phyloP scores from a whole-genome alignment of 176 grass and related monocot genomes.

The Triticum urartu region DNA sequence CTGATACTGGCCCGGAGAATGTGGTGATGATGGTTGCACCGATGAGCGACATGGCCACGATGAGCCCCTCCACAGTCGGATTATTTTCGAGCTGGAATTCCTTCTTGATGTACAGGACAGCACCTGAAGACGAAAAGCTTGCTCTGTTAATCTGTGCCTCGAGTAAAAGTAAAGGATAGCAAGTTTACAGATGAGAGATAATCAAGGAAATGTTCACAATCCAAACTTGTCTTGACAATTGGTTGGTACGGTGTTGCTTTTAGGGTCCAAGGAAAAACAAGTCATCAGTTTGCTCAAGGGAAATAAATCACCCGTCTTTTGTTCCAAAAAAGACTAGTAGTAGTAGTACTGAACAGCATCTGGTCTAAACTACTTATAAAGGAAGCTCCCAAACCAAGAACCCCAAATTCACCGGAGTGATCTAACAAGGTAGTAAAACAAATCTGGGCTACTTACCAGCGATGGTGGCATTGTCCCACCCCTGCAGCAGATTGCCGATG shows the following conservation, averaged over 20 bases:
- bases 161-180: background rate
- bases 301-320: background rate
- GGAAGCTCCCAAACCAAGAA: background rate
- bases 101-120: constrained; percentile 87
- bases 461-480: constrained; percentile 89
- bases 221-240: background rate
- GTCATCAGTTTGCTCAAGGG: background rate
- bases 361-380: background rate
- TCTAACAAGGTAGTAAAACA: background rate
- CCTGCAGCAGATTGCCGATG: constrained; percentile 78
- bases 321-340: background rate
- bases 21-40: constrained; percentile 89
- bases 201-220: background rate
- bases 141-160: background rate
- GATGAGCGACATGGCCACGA: constrained; percentile 90
- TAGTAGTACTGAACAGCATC: background rate
- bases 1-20: constrained; percentile 71
- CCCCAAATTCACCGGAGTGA: background rate
- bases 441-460: constrained; percentile 46
- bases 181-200: constrained; percentile 27
- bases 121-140: constrained; percentile 44
- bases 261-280: background rate
- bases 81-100: constrained; percentile 71
- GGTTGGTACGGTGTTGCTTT: background rate
- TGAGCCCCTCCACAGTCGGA: constrained; percentile 80